A percentile compares a stretch with the other conserved stretches of the same genome.
Conservation (phyloP, 2,329 filamentous ascomycete species). For the Phialophora tarda region DNA sequence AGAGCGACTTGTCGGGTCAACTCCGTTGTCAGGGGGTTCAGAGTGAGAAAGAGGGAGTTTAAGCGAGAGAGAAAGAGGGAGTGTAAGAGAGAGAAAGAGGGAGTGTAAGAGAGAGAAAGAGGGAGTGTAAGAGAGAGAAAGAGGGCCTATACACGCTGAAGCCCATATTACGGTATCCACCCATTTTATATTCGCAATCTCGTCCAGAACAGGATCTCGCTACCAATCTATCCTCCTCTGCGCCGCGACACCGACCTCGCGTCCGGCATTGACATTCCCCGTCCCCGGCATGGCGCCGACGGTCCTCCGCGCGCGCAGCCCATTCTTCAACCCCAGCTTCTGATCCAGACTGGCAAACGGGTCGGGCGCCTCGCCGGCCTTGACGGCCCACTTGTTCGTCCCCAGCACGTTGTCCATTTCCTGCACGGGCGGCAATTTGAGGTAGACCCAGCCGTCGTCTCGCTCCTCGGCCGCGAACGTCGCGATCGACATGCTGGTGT, state of each 20-base stretch:
- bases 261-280: conserved; percentile 32
- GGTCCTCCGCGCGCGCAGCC: conserved; percentile 60
- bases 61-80: no score
- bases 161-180: background rate
- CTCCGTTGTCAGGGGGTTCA: no score
- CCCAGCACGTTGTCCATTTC: conserved; percentile 81
- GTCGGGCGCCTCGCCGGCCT: conserved; percentile 67
- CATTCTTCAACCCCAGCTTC: conserved; percentile 55
- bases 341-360: conserved; percentile 63
- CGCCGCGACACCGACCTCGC: conserved; percentile 30
- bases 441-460: conserved; percentile 76
- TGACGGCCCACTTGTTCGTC: conserved; percentile 78
- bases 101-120: no score
- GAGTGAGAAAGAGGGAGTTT: no score
- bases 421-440: conserved; percentile 78
- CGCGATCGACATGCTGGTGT: conserved; percentile 76
- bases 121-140: no score
- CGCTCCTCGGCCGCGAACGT: conserved; percentile 79
- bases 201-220: background rate
- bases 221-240: conserved; percentile 40
- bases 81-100: no score
- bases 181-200: background rate
- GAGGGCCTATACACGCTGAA: no score
- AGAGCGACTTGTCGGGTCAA: no score
- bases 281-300: conserved; percentile 39